Base-by-base conservation (phyloP, 371 early-diverging fungal species). In the Rhizopus delemar region DNA sequence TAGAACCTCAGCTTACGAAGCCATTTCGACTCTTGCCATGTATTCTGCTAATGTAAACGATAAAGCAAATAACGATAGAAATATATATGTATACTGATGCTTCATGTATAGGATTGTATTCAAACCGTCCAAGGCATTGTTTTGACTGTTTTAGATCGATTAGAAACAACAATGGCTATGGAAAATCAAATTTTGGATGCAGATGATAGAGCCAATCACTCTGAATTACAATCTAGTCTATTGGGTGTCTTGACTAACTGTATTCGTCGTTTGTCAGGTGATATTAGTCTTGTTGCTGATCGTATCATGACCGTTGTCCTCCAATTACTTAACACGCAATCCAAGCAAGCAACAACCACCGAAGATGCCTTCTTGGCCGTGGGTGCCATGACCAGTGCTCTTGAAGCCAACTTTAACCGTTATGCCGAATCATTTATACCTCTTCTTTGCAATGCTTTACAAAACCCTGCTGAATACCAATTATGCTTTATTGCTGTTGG, bases 341-440 rank as follows among this genome's bases (percentile, higher is more conserved):
- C 86, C 62, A 90, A 90, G 71, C 83, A 81, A 49, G 87, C 98
- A 0, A 92, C 93, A 11, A 90, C 90, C n/a, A 74, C 90, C 12
- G 98, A 98, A 76, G 98, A 98, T 60, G 90, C 90, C 1, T 95
- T 95, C 80, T 74, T 96, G 61, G 85, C 90, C 48, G 85, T 96
- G 31, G 93, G 97, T 39, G 92, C 95, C 7, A 70, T 98, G 65
- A 90, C 85, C 31, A 80, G 81, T 46, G 83, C 93, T 5, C 79
- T 94, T 49, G 97, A 95, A 16, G 66, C 68, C 15, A 89, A 92
- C 56, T 98, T 98, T 63, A 65, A 70, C 6, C 88, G 94, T 45
- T 97, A 96, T 72, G 84, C 90, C 50, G 92, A 92, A 39, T 71
- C 89, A 0, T 94, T 98, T 73, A 78, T 87, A 4, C 94, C 95